These are phyloP conservation scores for Penicillium sp. DNA, from an alignment of 2,329 filamentous ascomycete species.

Conservation along the genomic window DNA sequence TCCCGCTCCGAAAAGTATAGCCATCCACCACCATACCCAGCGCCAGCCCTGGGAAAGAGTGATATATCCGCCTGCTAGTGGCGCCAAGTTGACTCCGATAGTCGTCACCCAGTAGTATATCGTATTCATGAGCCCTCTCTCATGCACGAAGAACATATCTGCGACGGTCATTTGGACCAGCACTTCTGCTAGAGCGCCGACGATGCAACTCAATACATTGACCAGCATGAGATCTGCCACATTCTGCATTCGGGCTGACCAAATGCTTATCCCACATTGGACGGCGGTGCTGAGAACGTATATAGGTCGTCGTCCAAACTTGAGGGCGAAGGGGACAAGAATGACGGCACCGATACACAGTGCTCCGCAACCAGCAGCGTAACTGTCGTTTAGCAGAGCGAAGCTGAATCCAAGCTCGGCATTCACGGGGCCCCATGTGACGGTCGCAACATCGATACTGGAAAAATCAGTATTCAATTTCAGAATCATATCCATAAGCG, in stretches of 20 bases:
- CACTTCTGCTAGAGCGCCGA: slow-evolving; percentile 50
- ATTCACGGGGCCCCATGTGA: slow-evolving; percentile 50
- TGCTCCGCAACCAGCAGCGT: slow-evolving; percentile 49
- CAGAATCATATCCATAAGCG: neutral
- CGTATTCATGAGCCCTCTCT: slow-evolving; percentile 53
- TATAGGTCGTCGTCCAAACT: slow-evolving; percentile 52
- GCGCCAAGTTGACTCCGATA: slow-evolving; percentile 42
- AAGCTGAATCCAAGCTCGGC: slow-evolving; percentile 50
- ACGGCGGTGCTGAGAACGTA: slow-evolving; percentile 50
- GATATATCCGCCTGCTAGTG: slow-evolving; percentile 40
- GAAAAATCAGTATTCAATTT: neutral
- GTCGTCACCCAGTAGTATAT: slow-evolving; percentile 47
- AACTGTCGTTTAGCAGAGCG: slow-evolving; percentile 50
- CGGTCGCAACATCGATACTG: slow-evolving; percentile 43
- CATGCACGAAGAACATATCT: slow-evolving; percentile 55
- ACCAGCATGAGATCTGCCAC: slow-evolving; percentile 49
- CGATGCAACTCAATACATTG: slow-evolving; percentile 50
- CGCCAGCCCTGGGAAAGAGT: slow-evolving; percentile 52
- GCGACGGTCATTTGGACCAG: slow-evolving; percentile 54
- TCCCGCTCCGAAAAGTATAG: slow-evolving; percentile 45
- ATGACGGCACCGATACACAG: slow-evolving; percentile 49
- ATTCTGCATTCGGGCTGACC: slow-evolving; percentile 50
- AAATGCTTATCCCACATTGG: slow-evolving; percentile 45
- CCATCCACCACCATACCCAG: slow-evolving; percentile 55
- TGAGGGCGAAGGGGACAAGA: slow-evolving; percentile 52